A percentile compares a stretch with the other conserved stretches of the same genome.
Evolutionary conservation across 495 filamentous ascomycete species (phyloP).

Genomic region (Trichoderma orchidacearum): DNA sequence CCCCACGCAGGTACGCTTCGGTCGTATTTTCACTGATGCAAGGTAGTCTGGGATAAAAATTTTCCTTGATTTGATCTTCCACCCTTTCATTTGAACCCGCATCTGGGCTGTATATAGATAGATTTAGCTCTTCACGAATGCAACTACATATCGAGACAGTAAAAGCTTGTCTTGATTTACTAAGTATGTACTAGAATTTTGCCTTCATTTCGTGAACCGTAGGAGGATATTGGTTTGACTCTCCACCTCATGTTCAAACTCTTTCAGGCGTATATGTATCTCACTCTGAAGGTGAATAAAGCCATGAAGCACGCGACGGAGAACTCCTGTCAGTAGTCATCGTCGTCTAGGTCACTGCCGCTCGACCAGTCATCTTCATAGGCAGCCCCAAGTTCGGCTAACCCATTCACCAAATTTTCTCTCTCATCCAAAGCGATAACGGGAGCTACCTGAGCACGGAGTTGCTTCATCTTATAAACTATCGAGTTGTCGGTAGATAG

Average conservation of each 20-base stretch:
- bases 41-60: neutral
- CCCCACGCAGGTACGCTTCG: neutral
- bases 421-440: constrained; percentile 60
- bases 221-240: neutral
- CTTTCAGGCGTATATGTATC: too few relatives aligned
- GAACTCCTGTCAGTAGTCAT: constrained; percentile 36
- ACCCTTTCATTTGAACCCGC: neutral
- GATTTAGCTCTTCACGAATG: neutral
- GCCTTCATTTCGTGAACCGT: neutral
- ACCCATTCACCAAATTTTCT: constrained; percentile 68
- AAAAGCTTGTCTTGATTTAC: neutral
- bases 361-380: constrained; percentile 87
- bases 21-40: neutral
- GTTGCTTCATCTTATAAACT: constrained; percentile 46
- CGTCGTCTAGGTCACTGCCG: constrained; percentile 70
- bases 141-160: neutral
- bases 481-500: constrained; percentile 66
- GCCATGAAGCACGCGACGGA: too few relatives aligned
- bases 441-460: constrained; percentile 45
- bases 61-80: neutral
- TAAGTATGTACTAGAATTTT: neutral
- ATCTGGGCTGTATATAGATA: neutral
- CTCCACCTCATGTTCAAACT: too few relatives aligned
- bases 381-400: constrained; percentile 72
- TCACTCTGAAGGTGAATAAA: too few relatives aligned